phyloP scores from a whole-genome alignment of 2,329 filamentous ascomycete species.

The Colletotrichum zoysiae region DNA sequence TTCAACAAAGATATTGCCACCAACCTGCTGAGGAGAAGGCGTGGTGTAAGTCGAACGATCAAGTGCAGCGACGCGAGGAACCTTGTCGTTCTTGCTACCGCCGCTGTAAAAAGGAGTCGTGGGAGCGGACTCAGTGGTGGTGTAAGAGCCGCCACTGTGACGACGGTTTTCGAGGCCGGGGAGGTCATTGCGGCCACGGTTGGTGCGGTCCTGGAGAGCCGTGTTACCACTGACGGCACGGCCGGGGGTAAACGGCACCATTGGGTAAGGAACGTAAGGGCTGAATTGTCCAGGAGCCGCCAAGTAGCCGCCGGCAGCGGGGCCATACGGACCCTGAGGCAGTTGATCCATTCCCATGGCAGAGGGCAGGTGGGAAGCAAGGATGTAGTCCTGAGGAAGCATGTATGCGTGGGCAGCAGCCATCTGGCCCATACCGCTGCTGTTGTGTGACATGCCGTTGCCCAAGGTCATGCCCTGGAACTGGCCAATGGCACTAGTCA shows the following conservation, averaged over 20 bases:
- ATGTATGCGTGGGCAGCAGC: constrained; percentile 53
- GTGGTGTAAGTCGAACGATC: constrained; percentile 76
- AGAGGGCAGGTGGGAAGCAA: constrained; percentile 51
- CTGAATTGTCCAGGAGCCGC: constrained; percentile 50
- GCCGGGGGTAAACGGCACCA: constrained; percentile 67
- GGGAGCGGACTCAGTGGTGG: constrained; percentile 75
- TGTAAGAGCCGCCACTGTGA: constrained; percentile 66
- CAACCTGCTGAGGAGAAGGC: constrained; percentile 73
- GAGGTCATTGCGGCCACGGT: constrained; percentile 65
- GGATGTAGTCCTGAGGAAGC: constrained; percentile 54
- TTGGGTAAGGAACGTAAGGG: constrained; percentile 52
- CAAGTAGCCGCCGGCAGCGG: constrained; percentile 53
- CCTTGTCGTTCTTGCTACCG: constrained; percentile 69
- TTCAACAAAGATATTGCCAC: constrained; percentile 56
- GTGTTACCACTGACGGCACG: constrained; percentile 51
- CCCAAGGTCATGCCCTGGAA: constrained; percentile 52
- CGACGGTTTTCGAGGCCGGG: constrained; percentile 75
- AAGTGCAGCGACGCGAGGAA: constrained; percentile 68
- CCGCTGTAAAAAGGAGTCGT: constrained; percentile 75
- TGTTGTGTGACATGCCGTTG: constrained; percentile 49
- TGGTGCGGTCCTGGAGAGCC: constrained; percentile 59
- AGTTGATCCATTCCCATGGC: constrained; percentile 51
- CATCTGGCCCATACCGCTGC: constrained; percentile 44
- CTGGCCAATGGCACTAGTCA: constrained; percentile 35
- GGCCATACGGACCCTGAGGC: constrained; percentile 50